A percentile compares a stretch with the other conserved stretches of the same genome.
Evolutionary conservation across 192 early-diverging fungal species (phyloP).

Genomic region (Linnemannia hyalina): DNA sequence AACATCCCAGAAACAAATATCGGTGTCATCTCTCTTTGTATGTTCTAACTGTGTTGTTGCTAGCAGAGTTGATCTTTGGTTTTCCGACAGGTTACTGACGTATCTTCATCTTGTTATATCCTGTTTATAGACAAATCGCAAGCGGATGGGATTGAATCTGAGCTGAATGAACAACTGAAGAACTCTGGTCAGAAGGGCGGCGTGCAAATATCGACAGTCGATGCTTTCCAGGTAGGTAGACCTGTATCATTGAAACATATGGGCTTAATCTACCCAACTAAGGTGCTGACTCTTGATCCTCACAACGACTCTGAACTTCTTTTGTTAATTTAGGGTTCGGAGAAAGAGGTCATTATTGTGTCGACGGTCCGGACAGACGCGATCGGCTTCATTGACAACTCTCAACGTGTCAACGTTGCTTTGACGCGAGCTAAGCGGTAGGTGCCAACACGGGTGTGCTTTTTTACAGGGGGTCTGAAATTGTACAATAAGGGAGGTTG

Average conservation of each 20-base stretch:
- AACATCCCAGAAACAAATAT: conserved; percentile 64
- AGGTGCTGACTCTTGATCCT: neutral
- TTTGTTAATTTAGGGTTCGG: conserved; percentile 69
- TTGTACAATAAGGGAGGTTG: neutral
- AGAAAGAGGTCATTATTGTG: conserved; percentile 81
- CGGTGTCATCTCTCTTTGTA: conserved; percentile 81
- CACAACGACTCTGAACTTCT: neutral
- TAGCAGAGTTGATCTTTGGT: neutral
- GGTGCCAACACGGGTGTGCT: neutral
- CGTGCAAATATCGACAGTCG: conserved; percentile 73
- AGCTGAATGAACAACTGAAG: conserved; percentile 20
- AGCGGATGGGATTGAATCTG: conserved; percentile 62
- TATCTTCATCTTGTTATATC: neutral
- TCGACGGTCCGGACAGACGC: conserved; percentile 71
- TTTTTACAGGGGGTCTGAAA: neutral
- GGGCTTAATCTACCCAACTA: neutral
- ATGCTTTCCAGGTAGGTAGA: conserved; percentile 70
- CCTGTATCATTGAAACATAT: neutral
- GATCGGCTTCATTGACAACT: conserved; percentile 75
- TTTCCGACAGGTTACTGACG: neutral
- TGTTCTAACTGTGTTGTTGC: conserved; percentile 14
- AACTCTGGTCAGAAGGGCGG: conserved; percentile 49
- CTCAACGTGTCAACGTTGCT: conserved; percentile 79
- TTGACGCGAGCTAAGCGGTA: conserved; percentile 80
- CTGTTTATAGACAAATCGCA: conserved; percentile 70